Base-by-base conservation (phyloP, 225 moss, liverwort and hornwort genomes). In the Neckera pumila region DNA sequence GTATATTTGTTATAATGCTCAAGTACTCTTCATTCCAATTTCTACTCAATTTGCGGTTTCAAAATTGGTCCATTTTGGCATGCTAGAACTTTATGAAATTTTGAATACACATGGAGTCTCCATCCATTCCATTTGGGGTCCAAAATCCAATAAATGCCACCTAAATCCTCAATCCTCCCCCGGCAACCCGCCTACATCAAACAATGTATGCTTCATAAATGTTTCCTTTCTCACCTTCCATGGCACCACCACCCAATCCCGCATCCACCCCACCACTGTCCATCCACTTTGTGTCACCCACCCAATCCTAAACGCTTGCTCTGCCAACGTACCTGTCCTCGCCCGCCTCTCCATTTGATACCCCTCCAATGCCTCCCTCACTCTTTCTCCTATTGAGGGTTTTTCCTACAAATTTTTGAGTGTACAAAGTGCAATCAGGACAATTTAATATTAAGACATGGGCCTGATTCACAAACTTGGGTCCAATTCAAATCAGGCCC, bases 331-430 rank as follows among this genome's bases (percentile, higher is more conserved):
- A 45, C 30, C 3, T 3, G 45, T 73, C 45, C 45, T 45, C 2
- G 6, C 6, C 6, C 4, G 3, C 45, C 45, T 73, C 17, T 73
- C 30, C 1, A 1, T 30, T 73, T 73, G 73, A 45, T 73, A 73
- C 3, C 17, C 43, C 10, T 73, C 6, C 7, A 73, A 45, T 17
- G 73, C 73, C 6, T 73, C 12, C 16, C 2, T 45, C 11, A 73
- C 11, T 73, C 6, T 45, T 1, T 30, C 11, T 73, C 3, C 2
- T 0, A 16, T 0, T 17, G 11, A 30, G 6, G 0, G 0, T 30
- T 73, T 28, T 45, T 10, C 17, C 73, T 73, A 3, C 17, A 73
- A 73, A 73, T 28, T 73, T 45, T 45, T 10, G 12, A 45, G 0
- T 30, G 11, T 10, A 28, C 28, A 43, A 28, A 8, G 28, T 6